phyloP scores from a whole-genome alignment of 1,284 basidiomycete species.

The Apiotrichum gamsii region DNA sequence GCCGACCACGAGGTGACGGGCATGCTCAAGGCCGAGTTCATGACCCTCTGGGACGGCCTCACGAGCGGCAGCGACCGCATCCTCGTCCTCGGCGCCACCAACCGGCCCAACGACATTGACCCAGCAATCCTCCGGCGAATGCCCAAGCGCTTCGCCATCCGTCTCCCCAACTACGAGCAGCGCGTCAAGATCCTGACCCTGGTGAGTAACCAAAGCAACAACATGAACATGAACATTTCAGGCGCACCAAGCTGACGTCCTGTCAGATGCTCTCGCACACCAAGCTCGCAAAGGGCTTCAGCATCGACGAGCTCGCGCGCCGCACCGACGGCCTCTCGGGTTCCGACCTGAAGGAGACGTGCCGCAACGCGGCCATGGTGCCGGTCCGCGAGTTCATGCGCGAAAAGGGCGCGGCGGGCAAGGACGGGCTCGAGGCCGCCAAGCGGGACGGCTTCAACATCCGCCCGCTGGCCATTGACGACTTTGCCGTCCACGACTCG shows the following conservation, averaged over 20 bases:
- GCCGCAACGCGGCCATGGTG: constrained; percentile 83
- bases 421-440: constrained; percentile 45
- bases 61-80: constrained; percentile 72
- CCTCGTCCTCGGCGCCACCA: constrained; percentile 91
- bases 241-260: too few relatives aligned
- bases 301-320: constrained; percentile 61
- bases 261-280: constrained; percentile 84
- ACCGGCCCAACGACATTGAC: constrained; percentile 81
- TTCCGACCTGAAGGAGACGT: constrained; percentile 90
- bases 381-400: constrained; percentile 83
- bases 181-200: constrained; percentile 81
- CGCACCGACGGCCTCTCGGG: constrained; percentile 77
- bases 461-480: constrained; percentile 61
- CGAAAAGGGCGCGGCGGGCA: constrained; percentile 49
- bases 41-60: constrained; percentile 99
- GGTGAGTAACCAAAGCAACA: constrained; percentile 50
- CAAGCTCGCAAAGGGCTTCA: constrained; percentile 60
- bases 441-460: constrained; percentile 62
- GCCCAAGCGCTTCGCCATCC: constrained; percentile 94
- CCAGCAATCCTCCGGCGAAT: constrained; percentile 89
- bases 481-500: constrained; percentile 62
- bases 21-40: constrained; percentile 99
- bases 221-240: neutral
- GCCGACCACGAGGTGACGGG: constrained; percentile 96
- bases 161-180: constrained; percentile 73